Percentiles rank a stretch among this genome's conserved stretches.
phyloP scores from a whole-genome alignment of 1,284 basidiomycete genomes.

The Pisolithus thermaeus region DNA sequence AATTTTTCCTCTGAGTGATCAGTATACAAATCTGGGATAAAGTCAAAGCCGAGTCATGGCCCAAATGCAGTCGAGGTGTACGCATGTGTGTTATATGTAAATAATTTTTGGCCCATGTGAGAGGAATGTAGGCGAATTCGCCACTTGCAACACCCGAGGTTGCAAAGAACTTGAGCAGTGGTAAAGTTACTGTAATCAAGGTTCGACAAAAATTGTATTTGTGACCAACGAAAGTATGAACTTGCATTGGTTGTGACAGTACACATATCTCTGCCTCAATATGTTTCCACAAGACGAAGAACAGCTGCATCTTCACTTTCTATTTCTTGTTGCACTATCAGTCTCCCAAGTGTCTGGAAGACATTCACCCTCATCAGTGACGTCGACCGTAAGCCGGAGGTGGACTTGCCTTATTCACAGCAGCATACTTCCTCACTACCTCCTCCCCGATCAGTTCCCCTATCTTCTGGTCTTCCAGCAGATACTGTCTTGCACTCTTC shows the following conservation, averaged over 20 bases:
- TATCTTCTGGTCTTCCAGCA: background rate
- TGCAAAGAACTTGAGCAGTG: too few species aligned
- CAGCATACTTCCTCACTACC: background rate
- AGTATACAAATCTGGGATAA: too few species aligned
- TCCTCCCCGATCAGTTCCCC: background rate
- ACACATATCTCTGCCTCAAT: background rate
- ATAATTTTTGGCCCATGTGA: too few species aligned
- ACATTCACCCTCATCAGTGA: background rate
- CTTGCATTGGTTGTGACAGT: background rate
- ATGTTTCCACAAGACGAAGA: background rate
- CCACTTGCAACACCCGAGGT: too few species aligned
- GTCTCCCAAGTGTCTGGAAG: background rate
- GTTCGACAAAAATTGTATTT: too few species aligned
- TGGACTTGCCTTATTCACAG: constrained; percentile 2
- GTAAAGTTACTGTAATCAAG: too few species aligned
- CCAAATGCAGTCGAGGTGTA: too few species aligned
- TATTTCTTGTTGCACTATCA: background rate
- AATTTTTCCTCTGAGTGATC: too few species aligned
- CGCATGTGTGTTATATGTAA: too few species aligned
- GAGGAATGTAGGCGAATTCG: too few species aligned
- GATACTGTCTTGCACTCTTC: constrained; percentile 2
- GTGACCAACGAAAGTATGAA: too few species aligned
- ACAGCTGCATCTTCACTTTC: background rate
- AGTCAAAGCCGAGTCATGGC: too few species aligned
- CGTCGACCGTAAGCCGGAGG: background rate